A percentile compares a stretch with the other conserved stretches of the same genome.
phyloP scores from a whole-genome alignment of 805 yeast species.

The Saccharomycopsis guyanensis region DNA sequence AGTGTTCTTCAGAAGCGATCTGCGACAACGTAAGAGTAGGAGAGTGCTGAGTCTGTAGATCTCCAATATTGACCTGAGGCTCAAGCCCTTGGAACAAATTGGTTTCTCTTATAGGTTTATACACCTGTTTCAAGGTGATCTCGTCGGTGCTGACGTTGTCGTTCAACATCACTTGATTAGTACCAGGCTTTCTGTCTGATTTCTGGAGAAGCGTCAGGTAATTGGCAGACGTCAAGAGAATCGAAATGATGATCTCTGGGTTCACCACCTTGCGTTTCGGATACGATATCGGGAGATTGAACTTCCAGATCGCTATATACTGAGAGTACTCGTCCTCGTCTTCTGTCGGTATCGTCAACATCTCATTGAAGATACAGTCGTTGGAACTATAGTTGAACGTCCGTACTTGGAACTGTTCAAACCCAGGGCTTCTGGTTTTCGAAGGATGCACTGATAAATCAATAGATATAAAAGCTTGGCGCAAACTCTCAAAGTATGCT shows the following conservation, averaged over 20 bases:
- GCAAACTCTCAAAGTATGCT: constrained; percentile 12
- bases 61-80: constrained; percentile 9
- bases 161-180: constrained; percentile 12
- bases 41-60: constrained; percentile 3
- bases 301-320: constrained; percentile 20
- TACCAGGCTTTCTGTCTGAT: not conserved
- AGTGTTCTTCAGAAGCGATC: not conserved
- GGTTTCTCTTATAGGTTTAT: constrained; percentile 13
- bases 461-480: constrained; percentile 15
- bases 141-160: constrained; percentile 20
- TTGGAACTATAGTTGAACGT: constrained; percentile 14
- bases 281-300: constrained; percentile 19
- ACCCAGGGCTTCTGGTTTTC: constrained; percentile 3
- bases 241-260: constrained; percentile 21
- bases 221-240: constrained; percentile 14
- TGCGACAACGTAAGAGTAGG: constrained; percentile 8
- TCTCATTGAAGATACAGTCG: constrained; percentile 18
- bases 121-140: constrained; percentile 9
- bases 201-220: constrained; percentile 9
- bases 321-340: constrained; percentile 8
- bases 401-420: constrained; percentile 5
- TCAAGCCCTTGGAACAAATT: constrained; percentile 18
- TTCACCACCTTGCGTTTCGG: constrained; percentile 20
- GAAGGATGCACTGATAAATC: constrained; percentile 22
- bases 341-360: not conserved